Base-by-base conservation (phyloP, 148 eudicot genomes). In the Persicaria maculosa region DNA sequence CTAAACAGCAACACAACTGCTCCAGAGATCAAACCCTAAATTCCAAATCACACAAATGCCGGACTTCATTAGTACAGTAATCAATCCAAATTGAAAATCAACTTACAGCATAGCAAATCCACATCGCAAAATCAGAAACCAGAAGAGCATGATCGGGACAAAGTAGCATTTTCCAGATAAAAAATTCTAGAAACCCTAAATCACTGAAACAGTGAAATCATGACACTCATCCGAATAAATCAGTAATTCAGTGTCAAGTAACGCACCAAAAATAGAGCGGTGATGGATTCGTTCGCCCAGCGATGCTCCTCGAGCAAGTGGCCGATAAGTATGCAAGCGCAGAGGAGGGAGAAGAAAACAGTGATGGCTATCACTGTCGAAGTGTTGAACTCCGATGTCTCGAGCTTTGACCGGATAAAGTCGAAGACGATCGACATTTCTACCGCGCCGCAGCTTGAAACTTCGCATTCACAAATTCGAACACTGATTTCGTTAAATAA, bases 21-120 rank as follows among this genome's bases (percentile, higher is more conserved):
- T 80, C 98, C 98, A 65, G 97, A 75, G 17, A 76, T 79, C 82
- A 92, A 61, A 10, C 97, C 97, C 97, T 92, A 59, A 72, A 36
- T 43, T 36, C 46, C 70, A 65, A 65, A 65, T 0, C 70, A 65
- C 47, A 65, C 67, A 59, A 22, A 59, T 22, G 14, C 2, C 67
- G 10, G 40, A 59, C 67, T 22, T 25, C 40, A 31, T 31, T 31
- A 59, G 40, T 9, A 40, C 25, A 36, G 10, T 20, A 22, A 22
- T 43, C 70, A 65, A 64, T 46, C 4, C 46, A 65, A 40, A 40
- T 65, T 65, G 44, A 65, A 40, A 9, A 9, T 59, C 43, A 59
- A 22, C 14, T 25, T 9, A 22, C 43, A 59, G 2, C 14, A 59
- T 59, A 2, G 67, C 5, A 12, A 31, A 25, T 22, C 64, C 64